Evolutionary conservation across 257 asterid genomes (phyloP).

Genomic region (Cinchona pubescens): DNA sequence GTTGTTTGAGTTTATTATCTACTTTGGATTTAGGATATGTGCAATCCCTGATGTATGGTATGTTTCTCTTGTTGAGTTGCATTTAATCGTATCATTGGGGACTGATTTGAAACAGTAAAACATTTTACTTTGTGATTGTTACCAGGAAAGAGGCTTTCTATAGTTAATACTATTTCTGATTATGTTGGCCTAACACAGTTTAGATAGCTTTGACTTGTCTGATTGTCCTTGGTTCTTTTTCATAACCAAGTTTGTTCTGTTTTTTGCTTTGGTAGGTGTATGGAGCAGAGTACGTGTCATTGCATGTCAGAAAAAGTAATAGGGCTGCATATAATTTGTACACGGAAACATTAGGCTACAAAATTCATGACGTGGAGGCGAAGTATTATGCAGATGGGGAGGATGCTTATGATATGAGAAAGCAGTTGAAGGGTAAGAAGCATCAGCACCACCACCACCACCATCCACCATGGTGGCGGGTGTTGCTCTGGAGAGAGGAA

Average conservation of each 20-base stretch:
- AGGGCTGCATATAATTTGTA: slow-evolving; percentile 92
- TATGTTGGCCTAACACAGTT: background rate
- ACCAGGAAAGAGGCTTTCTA: background rate
- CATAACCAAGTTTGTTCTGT: slow-evolving; percentile 1
- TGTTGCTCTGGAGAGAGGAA: slow-evolving; percentile 73
- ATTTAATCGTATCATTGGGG: background rate
- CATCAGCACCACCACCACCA: slow-evolving; percentile 48
- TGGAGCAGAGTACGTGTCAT: slow-evolving; percentile 87
- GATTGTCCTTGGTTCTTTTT: slow-evolving; percentile 2
- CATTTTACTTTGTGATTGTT: background rate
- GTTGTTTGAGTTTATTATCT: background rate
- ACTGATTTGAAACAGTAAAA: background rate
- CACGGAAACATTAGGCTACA: slow-evolving; percentile 80
- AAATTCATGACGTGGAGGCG: slow-evolving; percentile 90
- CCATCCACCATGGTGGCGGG: slow-evolving; percentile 76
- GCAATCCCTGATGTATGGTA: too few relatives aligned
- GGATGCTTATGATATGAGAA: slow-evolving; percentile 98
- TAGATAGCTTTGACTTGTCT: background rate
- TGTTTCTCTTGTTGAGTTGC: background rate
- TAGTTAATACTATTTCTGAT: too few relatives aligned
- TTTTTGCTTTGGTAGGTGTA: slow-evolving; percentile 52
- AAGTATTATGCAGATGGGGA: slow-evolving; percentile 99
- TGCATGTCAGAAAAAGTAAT: slow-evolving; percentile 90
- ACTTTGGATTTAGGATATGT: background rate
- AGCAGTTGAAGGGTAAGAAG: slow-evolving; percentile 77